phyloP scores from a whole-genome alignment of 2,329 filamentous ascomycete genomes.

The Lasiodiplodia theobromae region DNA sequence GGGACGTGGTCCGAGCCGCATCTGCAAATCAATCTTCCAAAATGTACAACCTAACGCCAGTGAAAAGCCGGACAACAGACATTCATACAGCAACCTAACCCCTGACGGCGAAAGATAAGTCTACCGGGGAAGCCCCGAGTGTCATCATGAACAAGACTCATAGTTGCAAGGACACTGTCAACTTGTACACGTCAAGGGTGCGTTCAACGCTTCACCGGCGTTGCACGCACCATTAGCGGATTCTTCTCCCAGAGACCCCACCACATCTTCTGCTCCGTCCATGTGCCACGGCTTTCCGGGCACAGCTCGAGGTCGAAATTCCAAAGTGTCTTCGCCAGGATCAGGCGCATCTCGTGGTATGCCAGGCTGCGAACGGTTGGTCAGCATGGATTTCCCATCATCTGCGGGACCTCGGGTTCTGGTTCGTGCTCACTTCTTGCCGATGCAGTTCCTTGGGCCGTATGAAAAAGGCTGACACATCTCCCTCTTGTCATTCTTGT shows the following conservation, averaged over 20 bases:
- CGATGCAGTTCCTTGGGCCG: background rate
- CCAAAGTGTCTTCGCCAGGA: conserved; percentile 47
- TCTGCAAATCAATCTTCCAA: background rate
- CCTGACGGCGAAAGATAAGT: background rate
- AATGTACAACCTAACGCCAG: background rate
- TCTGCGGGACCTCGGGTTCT: too few relatives aligned
- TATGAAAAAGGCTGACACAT: background rate
- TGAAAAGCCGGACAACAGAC: too few relatives aligned
- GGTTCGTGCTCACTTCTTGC: background rate
- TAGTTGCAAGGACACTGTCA: background rate
- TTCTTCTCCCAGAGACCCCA: background rate
- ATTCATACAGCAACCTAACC: background rate
- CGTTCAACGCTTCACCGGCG: background rate
- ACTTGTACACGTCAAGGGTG: background rate
- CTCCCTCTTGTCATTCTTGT: background rate
- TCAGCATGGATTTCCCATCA: background rate
- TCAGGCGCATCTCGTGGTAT: conserved; percentile 51
- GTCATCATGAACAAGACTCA: background rate
- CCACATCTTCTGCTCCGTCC: background rate
- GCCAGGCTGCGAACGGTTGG: conserved; percentile 39
- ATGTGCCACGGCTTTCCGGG: background rate
- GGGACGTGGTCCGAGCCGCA: background rate
- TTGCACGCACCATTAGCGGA: background rate
- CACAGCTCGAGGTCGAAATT: conserved; percentile 46
- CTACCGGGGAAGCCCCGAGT: background rate